Evolutionary conservation across 441 rosid genomes (phyloP), one percentile per base, ranked within the genome.

Genomic region (Hura crepitans): DNA sequence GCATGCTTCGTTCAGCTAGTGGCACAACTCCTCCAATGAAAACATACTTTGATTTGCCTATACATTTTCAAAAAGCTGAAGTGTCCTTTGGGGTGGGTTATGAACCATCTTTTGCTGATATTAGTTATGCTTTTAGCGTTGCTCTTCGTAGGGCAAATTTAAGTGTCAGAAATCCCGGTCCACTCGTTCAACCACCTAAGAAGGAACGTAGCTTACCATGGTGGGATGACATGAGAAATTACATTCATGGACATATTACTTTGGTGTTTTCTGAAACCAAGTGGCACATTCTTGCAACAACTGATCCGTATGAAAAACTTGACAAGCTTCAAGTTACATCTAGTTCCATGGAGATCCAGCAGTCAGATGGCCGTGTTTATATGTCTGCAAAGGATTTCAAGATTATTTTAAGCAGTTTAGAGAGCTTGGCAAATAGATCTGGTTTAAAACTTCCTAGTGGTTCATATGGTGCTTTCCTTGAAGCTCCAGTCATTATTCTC

Each of bases 141-240:
- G 99, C 97, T 51, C 98, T 96, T 77, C 97, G 96, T 75, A 92
- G 98, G 83, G 98, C 99, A 71, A 92, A 93, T 70, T 77, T 96
- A 70, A 93, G 99, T 83, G 78, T 68, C 72, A 85, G 87, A 81
- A 84, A 87, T 73, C 86, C 94, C 75, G 83, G 81, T 77, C 84
- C 76, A 15, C 83, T 75, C 53, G 77, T 81, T 77, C 74, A 70
- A 77, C 88, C 86, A 27, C 79, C 85, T 31, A 96, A 93, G 82
- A 96, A 90, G 65, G 99, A 96, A 79, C 85, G 87, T 77, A 96
- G 81, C 79, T 88, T 96, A 71, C 97, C 99, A 1, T 96, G 99
- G 99, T 96, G 99, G 99, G 99, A 96, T 89, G 98, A 92, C 58
- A 87, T 96, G 95, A 88, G 98, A 80, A 86, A 93, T 76, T 96